phyloP scores from a whole-genome alignment of 2,329 filamentous ascomycete genomes.

The Diaporthe destruens region DNA sequence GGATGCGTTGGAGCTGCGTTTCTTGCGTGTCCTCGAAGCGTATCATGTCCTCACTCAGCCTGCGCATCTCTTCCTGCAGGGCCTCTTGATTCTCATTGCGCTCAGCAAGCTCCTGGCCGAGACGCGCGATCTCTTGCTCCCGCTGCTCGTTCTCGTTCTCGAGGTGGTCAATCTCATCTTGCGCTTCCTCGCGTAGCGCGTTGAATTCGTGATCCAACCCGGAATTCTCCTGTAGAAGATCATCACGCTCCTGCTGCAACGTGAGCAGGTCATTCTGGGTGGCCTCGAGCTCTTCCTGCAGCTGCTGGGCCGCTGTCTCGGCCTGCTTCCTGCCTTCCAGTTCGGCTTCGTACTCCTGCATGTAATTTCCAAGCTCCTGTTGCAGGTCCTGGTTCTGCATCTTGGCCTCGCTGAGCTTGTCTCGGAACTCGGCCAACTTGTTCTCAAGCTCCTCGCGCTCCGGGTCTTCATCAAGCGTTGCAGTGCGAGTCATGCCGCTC shows the following conservation, averaged over 20 bases:
- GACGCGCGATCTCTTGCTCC: conserved; percentile 75
- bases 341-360: conserved; percentile 82
- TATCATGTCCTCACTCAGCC: conserved; percentile 87
- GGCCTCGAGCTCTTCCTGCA: conserved; percentile 85
- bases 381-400: conserved; percentile 92
- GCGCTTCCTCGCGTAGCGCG: conserved; percentile 71
- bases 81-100: conserved; percentile 89
- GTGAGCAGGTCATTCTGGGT: conserved; percentile 83
- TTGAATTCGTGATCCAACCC: conserved; percentile 71
- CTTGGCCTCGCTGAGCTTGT: conserved; percentile 87
- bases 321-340: conserved; percentile 73
- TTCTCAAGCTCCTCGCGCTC: conserved; percentile 90
- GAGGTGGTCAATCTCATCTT: conserved; percentile 74
- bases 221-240: conserved; percentile 77
- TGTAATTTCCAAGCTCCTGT: conserved; percentile 82
- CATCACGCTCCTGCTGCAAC: conserved; percentile 86
- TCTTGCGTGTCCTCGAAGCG: conserved; percentile 91
- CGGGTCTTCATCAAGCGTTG: conserved; percentile 75
- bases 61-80: conserved; percentile 94
- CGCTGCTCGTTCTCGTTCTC: conserved; percentile 81
- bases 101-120: conserved; percentile 79
- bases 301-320: conserved; percentile 68
- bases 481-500: conserved; percentile 74
- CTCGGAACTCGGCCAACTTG: conserved; percentile 84
- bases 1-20: conserved; percentile 81